A percentile compares a stretch with the other conserved stretches of the same genome.
These are phyloP conservation scores for Fusarium vanettenii DNA, from an alignment of 2,329 filamentous ascomycete species.

Conservation along the genomic window DNA sequence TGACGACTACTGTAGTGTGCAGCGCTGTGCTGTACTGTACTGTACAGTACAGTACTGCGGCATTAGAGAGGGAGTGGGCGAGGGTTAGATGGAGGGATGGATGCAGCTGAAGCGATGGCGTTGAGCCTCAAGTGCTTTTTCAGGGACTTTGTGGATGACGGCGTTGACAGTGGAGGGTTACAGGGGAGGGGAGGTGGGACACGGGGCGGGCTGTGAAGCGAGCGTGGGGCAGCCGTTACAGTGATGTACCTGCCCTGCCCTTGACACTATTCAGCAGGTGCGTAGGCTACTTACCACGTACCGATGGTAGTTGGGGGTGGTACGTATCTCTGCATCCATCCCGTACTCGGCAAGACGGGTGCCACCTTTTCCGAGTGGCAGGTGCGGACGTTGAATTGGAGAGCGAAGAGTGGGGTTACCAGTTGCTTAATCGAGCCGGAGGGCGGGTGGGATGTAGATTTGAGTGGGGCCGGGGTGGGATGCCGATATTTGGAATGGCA, in stretches of 20 bases:
- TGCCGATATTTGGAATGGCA: background rate
- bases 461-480: background rate
- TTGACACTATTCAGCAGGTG: no score
- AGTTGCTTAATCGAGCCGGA: background rate
- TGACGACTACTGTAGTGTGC: background rate
- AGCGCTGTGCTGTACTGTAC: background rate
- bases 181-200: background rate
- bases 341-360: background rate
- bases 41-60: background rate
- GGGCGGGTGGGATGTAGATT: background rate
- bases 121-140: constrained; percentile 6
- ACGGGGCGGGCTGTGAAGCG: background rate
- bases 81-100: background rate
- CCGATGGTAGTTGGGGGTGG: background rate
- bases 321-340: background rate
- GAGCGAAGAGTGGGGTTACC: background rate
- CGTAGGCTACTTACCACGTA: background rate
- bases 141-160: constrained; percentile 16
- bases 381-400: background rate
- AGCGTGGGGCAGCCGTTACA: constrained; percentile 7
- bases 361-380: background rate
- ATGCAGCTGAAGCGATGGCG: constrained; percentile 15
- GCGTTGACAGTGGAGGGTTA: constrained; percentile 5
- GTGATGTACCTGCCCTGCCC: background rate
- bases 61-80: background rate